Evolutionary conservation across 257 asterid genomes (phyloP).

Genomic region (Thymus quinquecostatus): DNA sequence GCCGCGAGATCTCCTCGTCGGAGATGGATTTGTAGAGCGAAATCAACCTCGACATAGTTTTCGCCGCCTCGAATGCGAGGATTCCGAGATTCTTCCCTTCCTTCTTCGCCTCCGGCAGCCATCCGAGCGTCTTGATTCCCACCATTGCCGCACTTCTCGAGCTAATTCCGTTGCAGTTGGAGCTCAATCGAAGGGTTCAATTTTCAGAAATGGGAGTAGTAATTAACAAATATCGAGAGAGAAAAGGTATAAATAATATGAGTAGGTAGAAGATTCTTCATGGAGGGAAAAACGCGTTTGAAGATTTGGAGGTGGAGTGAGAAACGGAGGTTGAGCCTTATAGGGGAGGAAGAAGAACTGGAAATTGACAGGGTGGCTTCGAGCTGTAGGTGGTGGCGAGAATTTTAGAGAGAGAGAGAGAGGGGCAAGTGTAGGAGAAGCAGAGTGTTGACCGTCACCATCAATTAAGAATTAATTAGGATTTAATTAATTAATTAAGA

Average conservation of each 20-base stretch:
- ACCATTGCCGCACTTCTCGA: conserved; percentile 38
- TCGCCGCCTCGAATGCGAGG: conserved; percentile 75
- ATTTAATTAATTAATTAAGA: not conserved
- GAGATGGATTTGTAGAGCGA: conserved; percentile 71
- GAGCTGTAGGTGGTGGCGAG: not conserved
- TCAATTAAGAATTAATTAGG: not conserved
- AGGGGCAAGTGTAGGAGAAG: not conserved
- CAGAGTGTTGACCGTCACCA: conserved; percentile 32
- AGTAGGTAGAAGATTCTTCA: conserved; percentile 7
- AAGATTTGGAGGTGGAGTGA: not conserved
- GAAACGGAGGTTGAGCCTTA: conserved; percentile 14
- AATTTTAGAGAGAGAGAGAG: not conserved
- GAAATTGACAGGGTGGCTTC: conserved; percentile 28
- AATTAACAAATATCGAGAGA: not conserved
- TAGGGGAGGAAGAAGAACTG: not conserved
- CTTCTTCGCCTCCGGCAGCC: conserved; percentile 53
- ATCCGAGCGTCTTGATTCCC: conserved; percentile 42
- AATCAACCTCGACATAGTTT: conserved; percentile 67
- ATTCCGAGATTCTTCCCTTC: conserved; percentile 49
- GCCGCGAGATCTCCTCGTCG: conserved; percentile 40
- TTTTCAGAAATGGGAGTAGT: not conserved
- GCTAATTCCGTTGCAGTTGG: not conserved
- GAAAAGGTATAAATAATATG: not conserved
- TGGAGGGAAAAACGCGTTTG: conserved; percentile 28
- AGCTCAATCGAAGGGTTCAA: not conserved